Evolutionary conservation across 768 basidiomycete genomes (phyloP).

Genomic region (Mycena polygramma): DNA sequence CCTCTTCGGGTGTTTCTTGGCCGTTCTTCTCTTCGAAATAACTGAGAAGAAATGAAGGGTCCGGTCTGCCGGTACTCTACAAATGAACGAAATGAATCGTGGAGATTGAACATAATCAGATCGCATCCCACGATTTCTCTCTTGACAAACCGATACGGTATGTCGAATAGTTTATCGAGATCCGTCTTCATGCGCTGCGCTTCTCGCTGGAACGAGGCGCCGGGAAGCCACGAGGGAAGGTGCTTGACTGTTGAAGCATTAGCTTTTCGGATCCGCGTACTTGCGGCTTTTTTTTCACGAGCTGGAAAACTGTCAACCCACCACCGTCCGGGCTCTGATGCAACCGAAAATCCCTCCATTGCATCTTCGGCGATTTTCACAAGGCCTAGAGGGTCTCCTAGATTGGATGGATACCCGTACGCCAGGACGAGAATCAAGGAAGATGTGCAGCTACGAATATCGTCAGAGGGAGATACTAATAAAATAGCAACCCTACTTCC

Average conservation of each 20-base stretch:
- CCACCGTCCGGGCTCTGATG: conserved; percentile 49
- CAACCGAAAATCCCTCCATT: conserved; percentile 49
- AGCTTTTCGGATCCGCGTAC: conserved; percentile 6
- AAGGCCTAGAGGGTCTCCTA: conserved; percentile 40
- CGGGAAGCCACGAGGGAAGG: conserved; percentile 50
- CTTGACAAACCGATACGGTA: conserved; percentile 48
- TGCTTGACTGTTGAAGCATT: conserved; percentile 42
- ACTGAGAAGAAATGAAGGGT: conserved; percentile 40
- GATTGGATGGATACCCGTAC: conserved; percentile 43
- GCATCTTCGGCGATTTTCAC: conserved; percentile 51
- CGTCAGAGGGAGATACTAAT: neutral
- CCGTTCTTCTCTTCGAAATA: conserved; percentile 41
- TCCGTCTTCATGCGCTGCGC: conserved; percentile 44
- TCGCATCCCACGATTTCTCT: conserved; percentile 39
- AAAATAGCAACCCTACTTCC: conserved; percentile 19
- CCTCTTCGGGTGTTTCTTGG: conserved; percentile 37
- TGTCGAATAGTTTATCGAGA: conserved; percentile 44
- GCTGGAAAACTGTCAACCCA: conserved; percentile 48
- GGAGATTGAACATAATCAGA: neutral
- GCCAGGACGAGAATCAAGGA: conserved; percentile 41
- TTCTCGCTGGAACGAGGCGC: conserved; percentile 41
- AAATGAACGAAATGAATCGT: neutral
- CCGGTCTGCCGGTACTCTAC: conserved; percentile 36
- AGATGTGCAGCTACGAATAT: conserved; percentile 37
- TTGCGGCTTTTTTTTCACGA: conserved; percentile 35